Base-by-base conservation (phyloP, 306 rosid species). In the Trifolium repens region DNA sequence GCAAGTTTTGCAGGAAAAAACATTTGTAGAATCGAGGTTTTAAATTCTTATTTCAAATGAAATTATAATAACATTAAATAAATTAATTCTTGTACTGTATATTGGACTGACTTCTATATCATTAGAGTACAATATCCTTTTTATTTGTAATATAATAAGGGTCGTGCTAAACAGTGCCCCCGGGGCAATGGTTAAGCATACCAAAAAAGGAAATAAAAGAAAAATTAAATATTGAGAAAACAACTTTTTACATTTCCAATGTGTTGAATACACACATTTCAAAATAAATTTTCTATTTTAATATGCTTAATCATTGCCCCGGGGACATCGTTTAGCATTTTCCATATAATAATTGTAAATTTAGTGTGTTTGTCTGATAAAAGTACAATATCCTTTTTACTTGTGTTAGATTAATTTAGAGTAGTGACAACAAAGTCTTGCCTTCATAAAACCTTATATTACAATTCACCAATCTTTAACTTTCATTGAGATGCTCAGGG, bases 121-220 rank as follows among this genome's bases (percentile, higher is more conserved):
- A 63, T 34, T 54, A 47, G 32, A 55, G 49, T 39, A 39, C 43
- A 37, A 27, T 65, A 16, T 60, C 34, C 16, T 19, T 66, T 73
- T 55, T 37, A 55, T 60, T 35, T 74, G 44, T 57, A 19, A 61
- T 44, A 19, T 74, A 81, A 52, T 78, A 66, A 71, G n/a, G n/a
- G n/a, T n/a, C n/a, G n/a, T n/a, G n/a, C n/a, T n/a, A n/a, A n/a
- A n/a, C n/a, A n/a, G n/a, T n/a, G n/a, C n/a, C n/a, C n/a, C n/a
- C n/a, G n/a, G n/a, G n/a, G n/a, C n/a, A n/a, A n/a, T n/a, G n/a
- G n/a, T n/a, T n/a, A n/a, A n/a, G n/a, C n/a, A n/a, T n/a, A n/a
- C n/a, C n/a, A n/a, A n/a, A n/a, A n/a, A n/a, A n/a, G n/a, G n/a
- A n/a, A n/a, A n/a, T n/a, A n/a, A n/a, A n/a, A n/a, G n/a, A n/a